These are phyloP conservation scores for Suillus alpinus DNA, from an alignment of 768 basidiomycete genomes.

Conservation along the genomic window DNA sequence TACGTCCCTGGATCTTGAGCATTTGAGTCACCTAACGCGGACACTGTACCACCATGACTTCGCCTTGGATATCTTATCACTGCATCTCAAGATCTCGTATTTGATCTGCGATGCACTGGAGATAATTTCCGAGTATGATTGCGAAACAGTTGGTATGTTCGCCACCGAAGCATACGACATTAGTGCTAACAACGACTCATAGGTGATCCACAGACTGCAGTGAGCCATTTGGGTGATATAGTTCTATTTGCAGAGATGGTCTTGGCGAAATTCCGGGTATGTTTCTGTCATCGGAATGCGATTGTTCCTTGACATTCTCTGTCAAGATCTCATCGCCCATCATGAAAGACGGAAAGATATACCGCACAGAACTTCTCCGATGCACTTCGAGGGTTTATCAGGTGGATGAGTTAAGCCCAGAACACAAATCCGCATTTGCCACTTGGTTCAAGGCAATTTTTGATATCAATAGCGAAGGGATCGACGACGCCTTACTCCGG, in stretches of 20 bases:
- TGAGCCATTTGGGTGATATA: slow-evolving; percentile 75
- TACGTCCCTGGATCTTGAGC: slow-evolving; percentile 59
- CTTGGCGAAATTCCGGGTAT: slow-evolving; percentile 62
- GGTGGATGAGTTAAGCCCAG: slow-evolving; percentile 38
- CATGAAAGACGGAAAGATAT: slow-evolving; percentile 41
- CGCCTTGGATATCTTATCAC: slow-evolving; percentile 64
- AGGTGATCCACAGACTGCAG: slow-evolving; percentile 85
- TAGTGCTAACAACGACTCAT: slow-evolving; percentile 1
- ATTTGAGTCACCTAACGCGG: slow-evolving; percentile 68
- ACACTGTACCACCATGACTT: slow-evolving; percentile 56
- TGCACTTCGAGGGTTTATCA: slow-evolving; percentile 44
- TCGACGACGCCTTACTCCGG: slow-evolving; percentile 77
- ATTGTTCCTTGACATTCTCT: slow-evolving; percentile 8
- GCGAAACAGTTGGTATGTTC: slow-evolving; percentile 64
- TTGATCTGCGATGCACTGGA: slow-evolving; percentile 60
- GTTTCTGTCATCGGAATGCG: slow-evolving; percentile 13
- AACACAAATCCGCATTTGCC: slow-evolving; percentile 43
- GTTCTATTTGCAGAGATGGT: slow-evolving; percentile 71
- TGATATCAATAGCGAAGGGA: slow-evolving; percentile 74
- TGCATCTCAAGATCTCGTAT: slow-evolving; percentile 64
- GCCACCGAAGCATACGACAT: not conserved
- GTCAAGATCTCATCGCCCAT: slow-evolving; percentile 51
- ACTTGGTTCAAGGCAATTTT: slow-evolving; percentile 79
- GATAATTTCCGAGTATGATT: slow-evolving; percentile 72
- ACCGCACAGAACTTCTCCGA: slow-evolving; percentile 51